Evolutionary conservation across 2,329 filamentous ascomycete species (phyloP), one percentile per base, ranked within the genome.

Genomic region (Xylaria sp.): DNA sequence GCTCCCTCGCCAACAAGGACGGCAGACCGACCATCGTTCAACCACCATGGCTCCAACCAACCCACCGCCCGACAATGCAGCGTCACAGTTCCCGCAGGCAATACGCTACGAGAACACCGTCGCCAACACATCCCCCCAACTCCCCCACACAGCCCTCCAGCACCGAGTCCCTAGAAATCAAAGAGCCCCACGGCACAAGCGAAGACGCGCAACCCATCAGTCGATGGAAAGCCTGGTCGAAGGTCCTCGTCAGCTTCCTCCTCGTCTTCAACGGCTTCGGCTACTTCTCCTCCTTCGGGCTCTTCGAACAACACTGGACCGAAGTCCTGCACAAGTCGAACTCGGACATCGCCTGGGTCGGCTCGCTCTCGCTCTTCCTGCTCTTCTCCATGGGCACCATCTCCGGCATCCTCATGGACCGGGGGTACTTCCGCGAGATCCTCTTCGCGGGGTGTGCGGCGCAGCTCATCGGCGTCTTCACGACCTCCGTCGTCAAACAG

Each of bases 251-350:
- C 1, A 52, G 44, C 4, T 54, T 54, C 11, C 2, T 59, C 9
- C 47, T 59, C n/a, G 23, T 42, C n/a, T 52, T 59, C 47, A 55
- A 54, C n/a, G 49, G 51, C 1, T 59, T 53, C 64, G 65, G 66
- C 34, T 58, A 66, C 11, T 35, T 67, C n/a, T 67, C 63, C 10
- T 60, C 61, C 11, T 68, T 66, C 52, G 64, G 65, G 5, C 69
- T 76, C 3, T 78, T 80, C 55, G 73, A 76, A 57, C 73, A 75
- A 1, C 79, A 77, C 65, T 80, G 79, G 67, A 71, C 78, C 30
- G 69, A 73, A 49, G 61, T 67, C 35, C 67, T 62, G 30, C 57
- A 68, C 1, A 69, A 74, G 16, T 70, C 77, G 0, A 76, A 79
- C 1, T 75, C 75, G 0, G 65, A 67, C 37, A 75, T 79, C n/a